These are phyloP conservation scores for Triangularia setosa DNA, from an alignment of 2,329 filamentous ascomycete species.

Conservation along the genomic window DNA sequence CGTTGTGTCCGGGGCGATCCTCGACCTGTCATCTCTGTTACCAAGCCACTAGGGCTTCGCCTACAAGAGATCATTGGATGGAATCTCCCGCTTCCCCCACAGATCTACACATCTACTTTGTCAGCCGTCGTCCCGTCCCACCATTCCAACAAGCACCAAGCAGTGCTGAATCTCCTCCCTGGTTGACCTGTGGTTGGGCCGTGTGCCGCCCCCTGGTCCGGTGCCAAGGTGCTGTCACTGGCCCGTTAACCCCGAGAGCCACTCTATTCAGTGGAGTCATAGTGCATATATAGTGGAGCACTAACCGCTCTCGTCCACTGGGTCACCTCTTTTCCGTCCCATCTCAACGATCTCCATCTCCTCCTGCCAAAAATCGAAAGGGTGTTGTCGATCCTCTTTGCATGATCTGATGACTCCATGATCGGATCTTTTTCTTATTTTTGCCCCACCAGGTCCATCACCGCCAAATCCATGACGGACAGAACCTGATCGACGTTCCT, in stretches of 20 bases:
- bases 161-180: neutral
- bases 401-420: conserved; percentile 10
- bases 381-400: conserved; percentile 4
- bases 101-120: conserved; percentile 3
- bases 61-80: neutral
- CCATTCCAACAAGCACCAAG: neutral
- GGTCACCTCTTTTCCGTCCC: neutral
- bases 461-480: neutral
- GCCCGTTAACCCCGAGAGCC: neutral
- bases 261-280: conserved; percentile 2
- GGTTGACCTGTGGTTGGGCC: neutral
- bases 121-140: neutral
- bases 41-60: neutral
- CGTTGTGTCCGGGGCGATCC: conserved; percentile 1
- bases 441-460: conserved; percentile 3
- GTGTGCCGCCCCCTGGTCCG: neutral
- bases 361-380: neutral
- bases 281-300: conserved; percentile 4
- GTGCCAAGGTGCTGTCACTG: neutral
- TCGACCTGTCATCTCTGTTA: conserved; percentile 1
- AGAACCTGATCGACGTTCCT: neutral
- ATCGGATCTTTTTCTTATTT: conserved; percentile 5
- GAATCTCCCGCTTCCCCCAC: conserved; percentile 5
- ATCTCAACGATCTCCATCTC: conserved; percentile 6
- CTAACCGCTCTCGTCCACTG: neutral